Base-by-base conservation (phyloP, 2,329 filamentous ascomycete species). In the Pestalotiopsis sp. region DNA sequence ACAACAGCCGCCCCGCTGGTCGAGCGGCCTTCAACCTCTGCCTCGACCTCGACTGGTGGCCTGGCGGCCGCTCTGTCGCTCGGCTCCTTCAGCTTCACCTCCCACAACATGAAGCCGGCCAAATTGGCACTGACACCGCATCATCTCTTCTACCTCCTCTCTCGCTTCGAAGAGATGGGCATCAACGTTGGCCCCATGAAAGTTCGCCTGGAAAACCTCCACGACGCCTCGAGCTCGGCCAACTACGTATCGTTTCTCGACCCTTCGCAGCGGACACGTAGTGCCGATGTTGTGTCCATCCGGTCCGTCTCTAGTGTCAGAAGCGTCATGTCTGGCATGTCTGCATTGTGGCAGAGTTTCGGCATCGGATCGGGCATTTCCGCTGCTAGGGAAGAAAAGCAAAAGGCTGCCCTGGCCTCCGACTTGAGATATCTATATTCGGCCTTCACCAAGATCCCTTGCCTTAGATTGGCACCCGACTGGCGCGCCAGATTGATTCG, bases 301-400 rank as follows among this genome's bases (percentile, higher is more conserved):
- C 94, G 95, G 76, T 98, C 96, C 6, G 94, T 98, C 57, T 97
- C 95, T 27, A 98, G 96, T 82, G 93, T 99, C 73, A 91, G 95
- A 78, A 98, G 95, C 80, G 95, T 97, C 76, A 95, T 98, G 93
- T 97, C 96, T 36, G 93, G 93, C 80, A 97, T 99, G 92, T 96
- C 94, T 68, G 91, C 93, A 14, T 84, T 98, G 60, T 98, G 95
- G 95, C 92, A 93, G 25, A 94, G 91, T 75, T 91, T 98, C 73
- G 93, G 95, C 27, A 88, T 98, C 36, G 91, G 91, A 70, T 91
- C 93, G 59, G 92, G 91, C 80, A 93, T 93, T 75, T 91, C 92
- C 57, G 89, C 90, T 64, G 92, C 94, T 72, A 93, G 95, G 78
- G 93, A 91, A 45, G 96, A 98, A 81, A 94, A 94, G 78, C 94